Percentiles rank a stretch among this genome's conserved stretches.
phyloP scores from a whole-genome alignment of 2,329 filamentous ascomycete genomes.

The Colletotrichum spaethianum region DNA sequence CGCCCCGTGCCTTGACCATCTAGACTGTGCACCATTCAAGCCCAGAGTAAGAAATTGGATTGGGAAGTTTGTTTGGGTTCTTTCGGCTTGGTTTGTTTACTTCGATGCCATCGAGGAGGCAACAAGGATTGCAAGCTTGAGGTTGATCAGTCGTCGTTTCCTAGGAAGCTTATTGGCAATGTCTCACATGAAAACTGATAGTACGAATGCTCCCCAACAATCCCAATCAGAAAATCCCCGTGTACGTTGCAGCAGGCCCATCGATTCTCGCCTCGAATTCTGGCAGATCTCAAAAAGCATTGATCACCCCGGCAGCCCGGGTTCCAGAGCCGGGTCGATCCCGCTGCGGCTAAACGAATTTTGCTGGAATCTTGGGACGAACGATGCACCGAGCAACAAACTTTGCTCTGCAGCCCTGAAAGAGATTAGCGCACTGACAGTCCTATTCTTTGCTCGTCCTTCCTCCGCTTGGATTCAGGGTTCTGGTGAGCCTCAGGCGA shows the following conservation, averaged over 20 bases:
- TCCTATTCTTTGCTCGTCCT: not conserved
- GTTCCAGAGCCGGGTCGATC: constrained; percentile 31
- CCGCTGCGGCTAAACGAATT: constrained; percentile 26
- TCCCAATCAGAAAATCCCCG: not conserved
- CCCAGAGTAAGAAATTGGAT: constrained; percentile 11
- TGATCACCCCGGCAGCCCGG: constrained; percentile 32
- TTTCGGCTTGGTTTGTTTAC: constrained; percentile 28
- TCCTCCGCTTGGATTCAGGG: constrained; percentile 13
- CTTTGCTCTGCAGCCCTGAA: constrained; percentile 12
- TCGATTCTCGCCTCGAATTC: constrained; percentile 12
- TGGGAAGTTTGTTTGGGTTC: constrained; percentile 35
- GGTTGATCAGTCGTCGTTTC: constrained; percentile 3
- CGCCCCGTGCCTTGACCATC: constrained; percentile 40
- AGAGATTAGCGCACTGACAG: constrained; percentile 10
- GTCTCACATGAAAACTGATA: not conserved
- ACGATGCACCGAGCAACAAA: constrained; percentile 34
- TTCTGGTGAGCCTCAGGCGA: constrained; percentile 29
- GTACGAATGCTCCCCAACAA: not conserved
- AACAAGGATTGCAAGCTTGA: not conserved
- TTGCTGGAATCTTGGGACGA: constrained; percentile 13
- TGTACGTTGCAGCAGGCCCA: constrained; percentile 18
- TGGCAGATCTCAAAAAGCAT: constrained; percentile 24
- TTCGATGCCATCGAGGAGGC: not conserved
- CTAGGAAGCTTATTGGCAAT: not conserved
- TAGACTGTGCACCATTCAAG: constrained; percentile 17